Conservation (phyloP, 805 yeast species). For the Saccharomyces mikatae region DNA sequence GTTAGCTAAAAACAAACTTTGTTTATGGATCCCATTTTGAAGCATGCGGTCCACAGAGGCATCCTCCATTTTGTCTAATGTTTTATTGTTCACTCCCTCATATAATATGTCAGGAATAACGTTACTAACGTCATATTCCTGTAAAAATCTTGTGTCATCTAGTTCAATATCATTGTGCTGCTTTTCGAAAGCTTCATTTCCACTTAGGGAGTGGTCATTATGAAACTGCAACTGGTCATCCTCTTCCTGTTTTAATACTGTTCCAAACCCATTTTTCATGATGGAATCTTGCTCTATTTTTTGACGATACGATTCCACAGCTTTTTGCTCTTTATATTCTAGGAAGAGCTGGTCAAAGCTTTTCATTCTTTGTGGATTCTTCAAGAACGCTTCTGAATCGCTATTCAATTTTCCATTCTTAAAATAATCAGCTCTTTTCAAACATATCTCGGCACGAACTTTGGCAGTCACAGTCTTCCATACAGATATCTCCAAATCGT, state of each 20-base stretch:
- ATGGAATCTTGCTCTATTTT: constrained; percentile 30
- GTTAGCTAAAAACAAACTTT: constrained; percentile 32
- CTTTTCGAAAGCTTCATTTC: constrained; percentile 29
- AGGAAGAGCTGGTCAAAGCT: constrained; percentile 35
- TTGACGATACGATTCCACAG: constrained; percentile 21
- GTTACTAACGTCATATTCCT: constrained; percentile 80
- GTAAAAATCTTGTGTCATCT: constrained; percentile 52
- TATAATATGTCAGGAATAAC: constrained; percentile 64
- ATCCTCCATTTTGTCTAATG: constrained; percentile 40
- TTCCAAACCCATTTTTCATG: constrained; percentile 33
- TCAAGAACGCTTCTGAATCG: constrained; percentile 60
- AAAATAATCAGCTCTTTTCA: constrained; percentile 60
- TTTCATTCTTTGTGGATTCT: constrained; percentile 62
- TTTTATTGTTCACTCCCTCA: constrained; percentile 43
- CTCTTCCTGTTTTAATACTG: constrained; percentile 30
- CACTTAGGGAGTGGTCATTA: constrained; percentile 2
- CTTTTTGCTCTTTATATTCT: constrained; percentile 26
- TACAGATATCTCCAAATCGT: constrained; percentile 67
- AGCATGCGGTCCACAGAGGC: constrained; percentile 35
- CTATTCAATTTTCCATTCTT: constrained; percentile 48
- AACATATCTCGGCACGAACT: constrained; percentile 66
- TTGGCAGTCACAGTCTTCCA: constrained; percentile 83
- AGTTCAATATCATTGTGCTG: constrained; percentile 39
- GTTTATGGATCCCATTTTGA: constrained; percentile 32
- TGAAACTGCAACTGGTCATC: constrained; percentile 10